Evolutionary conservation across 495 filamentous ascomycete species (phyloP).

Genomic region (Penicillium diatomitis): DNA sequence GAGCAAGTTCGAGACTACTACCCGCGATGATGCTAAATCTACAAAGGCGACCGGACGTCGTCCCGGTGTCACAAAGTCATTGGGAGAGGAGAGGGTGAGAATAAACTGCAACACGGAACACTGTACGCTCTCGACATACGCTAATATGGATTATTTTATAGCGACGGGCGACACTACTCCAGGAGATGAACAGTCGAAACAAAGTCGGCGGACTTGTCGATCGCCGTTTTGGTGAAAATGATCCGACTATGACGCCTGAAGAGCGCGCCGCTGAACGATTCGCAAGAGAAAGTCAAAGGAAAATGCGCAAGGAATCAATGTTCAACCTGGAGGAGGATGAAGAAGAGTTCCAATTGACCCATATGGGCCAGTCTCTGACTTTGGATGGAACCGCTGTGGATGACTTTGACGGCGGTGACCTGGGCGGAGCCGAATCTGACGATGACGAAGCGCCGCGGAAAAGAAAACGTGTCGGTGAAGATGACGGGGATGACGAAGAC

Average conservation of each 20-base stretch:
- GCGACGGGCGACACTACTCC: slow-evolving; percentile 69
- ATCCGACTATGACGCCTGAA: slow-evolving; percentile 87
- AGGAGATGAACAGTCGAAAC: slow-evolving; percentile 76
- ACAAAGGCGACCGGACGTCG: slow-evolving; percentile 41
- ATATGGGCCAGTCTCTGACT: slow-evolving; percentile 65
- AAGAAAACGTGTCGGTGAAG: slow-evolving; percentile 42
- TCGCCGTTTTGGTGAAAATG: slow-evolving; percentile 90
- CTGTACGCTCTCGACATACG: not conserved
- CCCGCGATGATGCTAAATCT: slow-evolving; percentile 36
- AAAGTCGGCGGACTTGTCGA: slow-evolving; percentile 91
- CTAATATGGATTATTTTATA: slow-evolving; percentile 21
- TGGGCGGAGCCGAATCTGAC: slow-evolving; percentile 50
- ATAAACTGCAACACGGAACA: not conserved
- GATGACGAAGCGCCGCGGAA: slow-evolving; percentile 57
- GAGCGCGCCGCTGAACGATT: slow-evolving; percentile 89
- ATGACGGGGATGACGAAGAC: slow-evolving; percentile 28
- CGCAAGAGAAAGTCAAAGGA: slow-evolving; percentile 68
- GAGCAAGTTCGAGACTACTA: slow-evolving; percentile 69
- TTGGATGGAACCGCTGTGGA: slow-evolving; percentile 49
- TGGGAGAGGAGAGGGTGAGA: slow-evolving; percentile 77
- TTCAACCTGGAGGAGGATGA: slow-evolving; percentile 91
- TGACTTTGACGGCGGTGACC: slow-evolving; percentile 72
- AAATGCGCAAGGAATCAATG: slow-evolving; percentile 59
- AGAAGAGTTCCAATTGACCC: slow-evolving; percentile 63
- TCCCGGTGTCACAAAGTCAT: slow-evolving; percentile 74